phyloP scores from a whole-genome alignment of 768 basidiomycete species.

The Panaeolus papilionaceus region DNA sequence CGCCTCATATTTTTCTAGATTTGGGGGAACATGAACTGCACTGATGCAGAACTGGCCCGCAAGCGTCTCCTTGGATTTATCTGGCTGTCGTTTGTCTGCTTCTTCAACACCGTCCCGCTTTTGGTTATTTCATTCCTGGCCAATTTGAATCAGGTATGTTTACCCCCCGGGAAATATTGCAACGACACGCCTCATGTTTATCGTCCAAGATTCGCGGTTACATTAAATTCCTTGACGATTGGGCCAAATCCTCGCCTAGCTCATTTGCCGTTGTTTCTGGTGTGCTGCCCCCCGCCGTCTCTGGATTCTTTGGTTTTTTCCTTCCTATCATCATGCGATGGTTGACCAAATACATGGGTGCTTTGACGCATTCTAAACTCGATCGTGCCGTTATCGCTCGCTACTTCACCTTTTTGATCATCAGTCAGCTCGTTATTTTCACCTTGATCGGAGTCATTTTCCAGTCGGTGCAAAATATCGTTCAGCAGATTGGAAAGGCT shows the following conservation, averaged over 20 bases:
- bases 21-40: constrained; percentile 89
- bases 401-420: constrained; percentile 93
- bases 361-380: constrained; percentile 75
- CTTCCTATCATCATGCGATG: constrained; percentile 92
- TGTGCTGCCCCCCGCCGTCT: constrained; percentile 90
- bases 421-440: constrained; percentile 94
- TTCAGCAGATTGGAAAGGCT: constrained; percentile 47
- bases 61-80: constrained; percentile 81
- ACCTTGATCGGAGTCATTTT: constrained; percentile 90
- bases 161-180: not conserved
- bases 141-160: constrained; percentile 80
- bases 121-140: constrained; percentile 90
- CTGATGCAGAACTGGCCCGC: constrained; percentile 66
- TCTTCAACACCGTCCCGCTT: constrained; percentile 94
- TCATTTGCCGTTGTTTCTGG: constrained; percentile 90
- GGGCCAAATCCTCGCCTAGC: constrained; percentile 65
- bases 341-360: constrained; percentile 76
- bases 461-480: constrained; percentile 61
- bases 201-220: constrained; percentile 60
- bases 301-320: constrained; percentile 88
- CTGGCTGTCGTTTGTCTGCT: constrained; percentile 80
- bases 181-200: not conserved
- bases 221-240: constrained; percentile 76
- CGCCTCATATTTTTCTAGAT: constrained; percentile 53
- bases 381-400: constrained; percentile 93